A percentile compares a stretch with the other conserved stretches of the same genome.
phyloP scores from a whole-genome alignment of 1,139 yeast species.

The Yamadazyma buinensis region DNA sequence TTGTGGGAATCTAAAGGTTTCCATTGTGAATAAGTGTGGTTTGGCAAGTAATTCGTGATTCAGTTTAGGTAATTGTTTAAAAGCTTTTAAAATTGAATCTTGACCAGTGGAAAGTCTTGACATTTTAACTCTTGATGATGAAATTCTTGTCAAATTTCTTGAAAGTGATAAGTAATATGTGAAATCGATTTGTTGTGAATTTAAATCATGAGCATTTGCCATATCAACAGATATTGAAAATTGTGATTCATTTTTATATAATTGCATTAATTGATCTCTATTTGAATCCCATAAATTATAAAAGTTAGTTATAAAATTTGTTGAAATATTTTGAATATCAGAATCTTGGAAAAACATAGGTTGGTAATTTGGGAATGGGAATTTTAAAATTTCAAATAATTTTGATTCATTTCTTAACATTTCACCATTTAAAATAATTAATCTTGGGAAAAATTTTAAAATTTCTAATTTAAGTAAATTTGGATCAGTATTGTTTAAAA shows the following conservation, averaged over 20 bases:
- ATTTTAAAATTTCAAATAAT: slow-evolving; percentile 47
- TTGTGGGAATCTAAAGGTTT: slow-evolving; percentile 68
- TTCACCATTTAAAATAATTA: slow-evolving; percentile 76
- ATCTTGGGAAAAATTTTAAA: slow-evolving; percentile 69
- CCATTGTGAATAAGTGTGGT: slow-evolving; percentile 72
- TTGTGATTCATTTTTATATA: slow-evolving; percentile 81
- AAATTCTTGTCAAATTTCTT: slow-evolving; percentile 70
- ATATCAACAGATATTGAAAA: slow-evolving; percentile 68
- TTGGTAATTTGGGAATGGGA: slow-evolving; percentile 48
- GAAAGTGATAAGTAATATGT: slow-evolving; percentile 67
- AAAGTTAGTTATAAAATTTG: slow-evolving; percentile 72
- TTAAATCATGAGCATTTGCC: slow-evolving; percentile 48
- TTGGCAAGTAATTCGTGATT: slow-evolving; percentile 63
- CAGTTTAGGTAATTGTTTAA: slow-evolving; percentile 69
- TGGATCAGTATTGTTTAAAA: slow-evolving; percentile 34
- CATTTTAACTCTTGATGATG: slow-evolving; percentile 53
- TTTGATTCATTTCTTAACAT: slow-evolving; percentile 69
- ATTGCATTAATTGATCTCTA: slow-evolving; percentile 61
- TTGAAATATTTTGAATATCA: slow-evolving; percentile 67
- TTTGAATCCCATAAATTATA: slow-evolving; percentile 79
- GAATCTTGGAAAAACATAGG: slow-evolving; percentile 73
- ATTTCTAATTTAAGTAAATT: slow-evolving; percentile 56
- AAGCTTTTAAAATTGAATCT: slow-evolving; percentile 57
- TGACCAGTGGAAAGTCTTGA: slow-evolving; percentile 68
- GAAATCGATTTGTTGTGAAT: slow-evolving; percentile 44